Conservation (phyloP, 768 basidiomycete species). For the Amanita molliuscula region DNA sequence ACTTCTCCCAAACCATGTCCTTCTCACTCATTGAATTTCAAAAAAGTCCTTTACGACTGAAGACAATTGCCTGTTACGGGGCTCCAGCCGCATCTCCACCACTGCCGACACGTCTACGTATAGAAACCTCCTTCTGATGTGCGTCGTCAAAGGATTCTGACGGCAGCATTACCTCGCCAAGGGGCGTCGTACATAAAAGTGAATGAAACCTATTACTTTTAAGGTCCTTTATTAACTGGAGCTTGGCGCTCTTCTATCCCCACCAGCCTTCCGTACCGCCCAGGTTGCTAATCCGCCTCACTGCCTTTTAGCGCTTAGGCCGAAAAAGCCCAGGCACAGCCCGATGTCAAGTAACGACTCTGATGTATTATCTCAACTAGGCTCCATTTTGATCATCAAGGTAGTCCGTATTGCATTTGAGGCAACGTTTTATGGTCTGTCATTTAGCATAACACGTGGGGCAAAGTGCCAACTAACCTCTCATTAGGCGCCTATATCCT, state of each 20-base stretch:
- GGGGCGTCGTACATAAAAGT: no score
- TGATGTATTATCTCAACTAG: constrained; percentile 9
- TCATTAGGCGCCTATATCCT: constrained; percentile 10
- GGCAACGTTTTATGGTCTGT: constrained; percentile 10
- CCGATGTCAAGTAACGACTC: constrained; percentile 3
- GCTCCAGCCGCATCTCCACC: no score
- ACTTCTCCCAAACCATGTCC: no score
- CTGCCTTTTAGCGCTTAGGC: neutral
- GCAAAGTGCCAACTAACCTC: neutral
- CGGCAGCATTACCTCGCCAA: no score
- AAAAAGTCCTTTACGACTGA: no score
- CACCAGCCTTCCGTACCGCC: neutral
- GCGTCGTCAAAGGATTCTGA: no score
- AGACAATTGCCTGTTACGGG: no score
- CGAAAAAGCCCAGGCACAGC: neutral
- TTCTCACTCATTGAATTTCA: no score
- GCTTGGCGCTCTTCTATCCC: neutral
- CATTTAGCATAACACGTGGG: neutral
- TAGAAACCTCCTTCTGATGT: no score
- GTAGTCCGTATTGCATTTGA: constrained; percentile 10
- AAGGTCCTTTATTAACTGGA: neutral
- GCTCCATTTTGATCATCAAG: constrained; percentile 11
- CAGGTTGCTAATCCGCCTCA: neutral
- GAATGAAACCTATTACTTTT: no score
- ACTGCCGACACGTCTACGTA: no score